These are phyloP conservation scores for Wilhelminamyces savonicus DNA, from an alignment of 805 yeast genomes.

Conservation along the genomic window DNA sequence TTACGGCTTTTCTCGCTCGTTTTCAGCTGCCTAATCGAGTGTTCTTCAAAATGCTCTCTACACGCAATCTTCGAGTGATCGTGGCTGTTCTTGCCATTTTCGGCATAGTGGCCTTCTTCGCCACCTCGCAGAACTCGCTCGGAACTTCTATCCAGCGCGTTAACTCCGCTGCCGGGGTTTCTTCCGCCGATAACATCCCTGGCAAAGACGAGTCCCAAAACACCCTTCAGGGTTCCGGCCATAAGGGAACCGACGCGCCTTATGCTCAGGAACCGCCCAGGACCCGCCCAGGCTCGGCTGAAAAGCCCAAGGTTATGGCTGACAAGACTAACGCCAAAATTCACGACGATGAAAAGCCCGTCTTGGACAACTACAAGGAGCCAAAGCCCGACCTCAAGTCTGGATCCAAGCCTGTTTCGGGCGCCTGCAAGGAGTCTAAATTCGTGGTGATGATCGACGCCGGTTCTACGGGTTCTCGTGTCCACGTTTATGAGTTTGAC, in stretches of 20 bases:
- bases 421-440: constrained; percentile 38
- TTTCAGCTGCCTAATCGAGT: too few relatives aligned
- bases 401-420: constrained; percentile 1
- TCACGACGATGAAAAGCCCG: constrained; percentile 1
- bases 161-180: constrained; percentile 12
- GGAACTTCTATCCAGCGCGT: constrained; percentile 25
- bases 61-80: constrained; percentile 47
- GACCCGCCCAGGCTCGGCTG: constrained; percentile 1
- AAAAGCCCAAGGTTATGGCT: constrained; percentile 15
- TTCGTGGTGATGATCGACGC: constrained; percentile 96
- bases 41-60: too few relatives aligned
- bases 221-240: constrained; percentile 28
- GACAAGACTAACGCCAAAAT: constrained; percentile 11
- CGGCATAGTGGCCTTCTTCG: constrained; percentile 44
- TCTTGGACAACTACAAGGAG: background rate
- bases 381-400: constrained; percentile 1
- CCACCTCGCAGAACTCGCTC: constrained; percentile 36
- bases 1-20: too few relatives aligned
- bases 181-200: constrained; percentile 15
- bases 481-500: constrained; percentile 89
- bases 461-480: constrained; percentile 95
- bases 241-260: constrained; percentile 30
- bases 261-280: constrained; percentile 15
- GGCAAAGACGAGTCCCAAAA: constrained; percentile 15
- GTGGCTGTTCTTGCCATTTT: constrained; percentile 47